Conservation (phyloP, 2,329 filamentous ascomycete genomes). For the Chaetomiaceae sp. region DNA sequence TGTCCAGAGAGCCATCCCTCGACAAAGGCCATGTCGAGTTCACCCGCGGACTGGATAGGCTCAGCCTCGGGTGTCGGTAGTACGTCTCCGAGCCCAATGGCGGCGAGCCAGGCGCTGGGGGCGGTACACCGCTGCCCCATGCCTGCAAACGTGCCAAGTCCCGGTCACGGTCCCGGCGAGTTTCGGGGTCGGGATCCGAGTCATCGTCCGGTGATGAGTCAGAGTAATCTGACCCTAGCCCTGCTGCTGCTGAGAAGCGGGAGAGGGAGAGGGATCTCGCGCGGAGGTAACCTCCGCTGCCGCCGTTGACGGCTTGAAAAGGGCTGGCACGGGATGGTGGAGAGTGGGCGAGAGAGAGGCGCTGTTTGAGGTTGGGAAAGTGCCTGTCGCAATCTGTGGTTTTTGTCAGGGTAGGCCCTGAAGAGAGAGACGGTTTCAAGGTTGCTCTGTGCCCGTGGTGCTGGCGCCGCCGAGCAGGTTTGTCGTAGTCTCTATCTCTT, state of each 20-base stretch:
- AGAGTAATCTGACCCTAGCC: background rate
- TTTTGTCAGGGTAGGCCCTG: background rate
- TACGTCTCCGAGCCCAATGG: too few relatives aligned
- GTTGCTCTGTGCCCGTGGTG: background rate
- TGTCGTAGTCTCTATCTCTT: background rate
- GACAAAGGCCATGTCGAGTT: constrained; percentile 1
- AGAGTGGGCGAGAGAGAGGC: constrained; percentile 9
- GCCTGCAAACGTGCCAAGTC: too few relatives aligned
- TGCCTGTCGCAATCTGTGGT: background rate
- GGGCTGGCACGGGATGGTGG: background rate
- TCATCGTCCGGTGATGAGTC: background rate
- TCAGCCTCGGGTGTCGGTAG: constrained; percentile 13
- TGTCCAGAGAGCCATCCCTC: background rate
- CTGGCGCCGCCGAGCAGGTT: background rate
- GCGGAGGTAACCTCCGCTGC: background rate
- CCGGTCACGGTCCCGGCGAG: too few relatives aligned
- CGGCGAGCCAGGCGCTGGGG: too few relatives aligned
- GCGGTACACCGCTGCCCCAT: too few relatives aligned
- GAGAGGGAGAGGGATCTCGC: constrained; percentile 4
- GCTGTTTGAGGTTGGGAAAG: constrained; percentile 14
- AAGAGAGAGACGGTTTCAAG: constrained; percentile 1
- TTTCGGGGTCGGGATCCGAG: too few relatives aligned
- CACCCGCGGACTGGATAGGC: constrained; percentile 10
- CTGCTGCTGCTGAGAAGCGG: background rate
- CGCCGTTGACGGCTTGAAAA: background rate